A percentile compares a stretch with the other conserved stretches of the same genome.
These are phyloP conservation scores for Pseudohyphozyma bogoriensis DNA, from an alignment of 768 basidiomycete genomes.

Conservation along the genomic window DNA sequence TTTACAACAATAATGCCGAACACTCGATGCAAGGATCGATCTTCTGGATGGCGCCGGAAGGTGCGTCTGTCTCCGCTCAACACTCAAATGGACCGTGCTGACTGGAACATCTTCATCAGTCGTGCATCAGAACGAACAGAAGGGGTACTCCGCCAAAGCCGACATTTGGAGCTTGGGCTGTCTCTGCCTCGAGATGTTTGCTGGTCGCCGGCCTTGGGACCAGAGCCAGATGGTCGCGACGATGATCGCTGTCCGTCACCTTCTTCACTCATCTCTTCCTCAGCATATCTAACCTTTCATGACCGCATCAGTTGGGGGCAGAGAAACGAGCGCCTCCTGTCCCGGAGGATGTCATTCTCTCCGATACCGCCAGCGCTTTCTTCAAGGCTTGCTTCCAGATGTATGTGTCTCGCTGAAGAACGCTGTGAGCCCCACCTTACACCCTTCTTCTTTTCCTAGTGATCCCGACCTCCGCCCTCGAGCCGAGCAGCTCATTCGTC, in stretches of 20 bases:
- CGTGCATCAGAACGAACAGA: conserved; percentile 61
- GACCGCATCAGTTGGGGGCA: conserved; percentile 57
- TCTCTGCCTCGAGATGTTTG: conserved; percentile 98
- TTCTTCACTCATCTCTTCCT: too few species aligned
- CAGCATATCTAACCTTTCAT: neutral
- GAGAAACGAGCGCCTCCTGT: conserved; percentile 78
- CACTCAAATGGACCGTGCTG: neutral
- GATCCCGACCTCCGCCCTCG: conserved; percentile 27
- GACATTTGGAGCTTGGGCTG: conserved; percentile 96
- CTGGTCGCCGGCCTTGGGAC: conserved; percentile 87
- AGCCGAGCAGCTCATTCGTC: conserved; percentile 23
- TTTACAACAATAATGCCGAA: conserved; percentile 61
- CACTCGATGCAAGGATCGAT: conserved; percentile 88
- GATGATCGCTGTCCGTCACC: conserved; percentile 70
- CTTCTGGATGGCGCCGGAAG: conserved; percentile 98
- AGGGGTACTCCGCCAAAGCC: conserved; percentile 87
- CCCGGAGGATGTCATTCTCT: conserved; percentile 67
- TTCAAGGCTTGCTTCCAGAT: conserved; percentile 79
- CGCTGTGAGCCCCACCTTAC: too few species aligned
- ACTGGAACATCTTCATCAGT: conserved; percentile 25
- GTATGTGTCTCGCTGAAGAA: conserved; percentile 46
- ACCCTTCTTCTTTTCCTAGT: conserved; percentile 1
- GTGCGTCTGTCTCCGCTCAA: conserved; percentile 48
- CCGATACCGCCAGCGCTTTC: conserved; percentile 71
- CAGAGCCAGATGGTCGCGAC: conserved; percentile 82